Evolutionary conservation across 2,329 filamentous ascomycete species (phyloP).

Genomic region (Penicillium occitanis): DNA sequence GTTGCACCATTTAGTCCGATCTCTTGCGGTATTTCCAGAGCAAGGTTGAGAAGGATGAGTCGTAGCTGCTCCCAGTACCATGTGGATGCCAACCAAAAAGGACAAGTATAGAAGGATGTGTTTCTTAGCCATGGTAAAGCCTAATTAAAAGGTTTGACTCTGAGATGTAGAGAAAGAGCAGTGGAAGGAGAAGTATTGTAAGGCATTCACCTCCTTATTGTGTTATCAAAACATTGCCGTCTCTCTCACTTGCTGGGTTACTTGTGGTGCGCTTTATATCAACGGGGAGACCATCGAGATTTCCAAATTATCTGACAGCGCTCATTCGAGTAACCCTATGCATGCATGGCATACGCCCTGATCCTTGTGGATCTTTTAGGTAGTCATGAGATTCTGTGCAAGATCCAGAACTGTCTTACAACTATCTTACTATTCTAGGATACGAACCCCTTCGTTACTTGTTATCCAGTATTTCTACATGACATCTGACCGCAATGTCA

Average conservation of each 20-base stretch:
- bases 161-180: neutral
- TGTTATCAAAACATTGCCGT: neutral
- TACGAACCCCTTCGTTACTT: neutral
- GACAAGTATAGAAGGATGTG: neutral
- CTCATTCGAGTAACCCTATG: neutral
- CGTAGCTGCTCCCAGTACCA: conserved; percentile 1
- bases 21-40: neutral
- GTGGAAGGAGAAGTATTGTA: neutral
- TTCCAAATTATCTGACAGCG: neutral
- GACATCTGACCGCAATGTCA: neutral
- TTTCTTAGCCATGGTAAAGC: neutral
- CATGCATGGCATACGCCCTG: neutral
- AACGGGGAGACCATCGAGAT: neutral
- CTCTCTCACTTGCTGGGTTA: neutral
- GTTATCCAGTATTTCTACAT: neutral
- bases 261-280: neutral
- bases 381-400: neutral
- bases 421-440: neutral
- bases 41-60: conserved; percentile 1
- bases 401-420: neutral
- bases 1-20: conserved; percentile 10
- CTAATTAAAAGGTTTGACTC: neutral
- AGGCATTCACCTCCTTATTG: neutral
- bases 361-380: neutral
- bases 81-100: neutral